Percentiles rank a stretch among this genome's conserved stretches.
Evolutionary conservation across 1,284 basidiomycete genomes (phyloP).

Genomic region (Taiwanofungus camphoratus): DNA sequence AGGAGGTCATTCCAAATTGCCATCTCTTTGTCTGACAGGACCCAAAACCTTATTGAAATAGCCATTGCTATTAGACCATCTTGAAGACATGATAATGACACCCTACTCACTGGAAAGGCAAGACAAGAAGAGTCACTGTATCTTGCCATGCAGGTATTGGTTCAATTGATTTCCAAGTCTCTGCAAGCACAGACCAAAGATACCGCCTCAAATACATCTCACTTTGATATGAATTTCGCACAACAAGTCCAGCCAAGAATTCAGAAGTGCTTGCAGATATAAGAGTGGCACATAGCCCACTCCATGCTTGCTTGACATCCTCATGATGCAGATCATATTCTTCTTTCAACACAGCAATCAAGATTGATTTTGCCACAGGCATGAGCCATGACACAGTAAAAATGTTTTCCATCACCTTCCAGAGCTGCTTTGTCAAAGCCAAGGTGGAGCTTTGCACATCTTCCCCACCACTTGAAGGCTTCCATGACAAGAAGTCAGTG

Average conservation of each 20-base stretch:
- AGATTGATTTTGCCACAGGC: conserved; percentile 36
- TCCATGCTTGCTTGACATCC: conserved; percentile 38
- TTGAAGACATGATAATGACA: neutral
- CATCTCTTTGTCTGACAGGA: conserved; percentile 12
- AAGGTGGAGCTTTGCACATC: conserved; percentile 32
- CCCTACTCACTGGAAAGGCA: conserved; percentile 39
- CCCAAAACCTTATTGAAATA: conserved; percentile 12
- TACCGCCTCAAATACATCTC: conserved; percentile 10
- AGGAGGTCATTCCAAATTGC: conserved; percentile 11
- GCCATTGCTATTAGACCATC: neutral
- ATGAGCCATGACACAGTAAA: conserved; percentile 35
- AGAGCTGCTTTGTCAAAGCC: conserved; percentile 35
- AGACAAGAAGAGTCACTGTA: conserved; percentile 35
- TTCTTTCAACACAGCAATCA: conserved; percentile 36
- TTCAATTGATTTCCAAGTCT: conserved; percentile 11
- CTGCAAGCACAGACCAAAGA: conserved; percentile 29
- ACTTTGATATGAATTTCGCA: conserved; percentile 5
- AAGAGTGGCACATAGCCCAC: conserved; percentile 39
- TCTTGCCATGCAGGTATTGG: conserved; percentile 29
- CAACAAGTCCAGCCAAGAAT: conserved; percentile 18
- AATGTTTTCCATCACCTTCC: conserved; percentile 43
- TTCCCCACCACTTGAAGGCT: neutral
- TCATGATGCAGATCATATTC: conserved; percentile 33
- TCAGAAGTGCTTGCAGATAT: conserved; percentile 26
- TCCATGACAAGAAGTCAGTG: conserved; percentile 20